Conservation (phyloP, 2,329 filamentous ascomycete species). For the Monosporascus sp. region DNA sequence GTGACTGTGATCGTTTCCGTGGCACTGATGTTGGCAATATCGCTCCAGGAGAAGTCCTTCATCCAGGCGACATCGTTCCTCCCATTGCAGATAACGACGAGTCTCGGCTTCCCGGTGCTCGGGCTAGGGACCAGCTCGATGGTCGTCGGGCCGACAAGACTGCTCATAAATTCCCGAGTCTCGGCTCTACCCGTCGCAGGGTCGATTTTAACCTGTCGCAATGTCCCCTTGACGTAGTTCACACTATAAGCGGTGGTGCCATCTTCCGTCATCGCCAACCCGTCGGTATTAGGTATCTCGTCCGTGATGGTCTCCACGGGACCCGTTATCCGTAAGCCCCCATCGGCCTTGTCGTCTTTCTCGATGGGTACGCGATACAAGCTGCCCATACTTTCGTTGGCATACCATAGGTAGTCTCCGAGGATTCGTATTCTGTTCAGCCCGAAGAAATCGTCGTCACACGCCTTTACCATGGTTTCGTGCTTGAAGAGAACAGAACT, state of each 20-base stretch:
- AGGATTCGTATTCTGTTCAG: conserved; percentile 23
- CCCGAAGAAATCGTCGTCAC: conserved; percentile 20
- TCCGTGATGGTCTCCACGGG: conserved; percentile 17
- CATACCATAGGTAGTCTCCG: conserved; percentile 22
- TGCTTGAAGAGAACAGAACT: conserved; percentile 17
- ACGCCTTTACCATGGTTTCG: conserved; percentile 16
- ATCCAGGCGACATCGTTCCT: conserved; percentile 27
- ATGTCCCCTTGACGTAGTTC: conserved; percentile 22
- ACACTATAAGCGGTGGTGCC: conserved; percentile 20
- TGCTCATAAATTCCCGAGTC: conserved; percentile 14
- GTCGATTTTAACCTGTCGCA: conserved; percentile 9
- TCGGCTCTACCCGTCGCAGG: conserved; percentile 11
- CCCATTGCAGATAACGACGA: conserved; percentile 26
- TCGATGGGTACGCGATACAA: conserved; percentile 23
- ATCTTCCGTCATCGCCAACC: conserved; percentile 18
- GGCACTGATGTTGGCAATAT: conserved; percentile 21
- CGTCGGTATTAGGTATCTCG: conserved; percentile 24
- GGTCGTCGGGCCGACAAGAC: conserved; percentile 24
- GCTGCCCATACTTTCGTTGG: conserved; percentile 23
- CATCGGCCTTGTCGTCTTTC: conserved; percentile 9
- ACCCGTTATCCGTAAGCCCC: conserved; percentile 17
- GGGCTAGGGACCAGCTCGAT: conserved; percentile 15
- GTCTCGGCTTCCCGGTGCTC: conserved; percentile 12
- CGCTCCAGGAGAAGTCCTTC: conserved; percentile 20
- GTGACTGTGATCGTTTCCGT: conserved; percentile 18